These are phyloP conservation scores for Acmispon strigosus DNA, from an alignment of 306 rosid species.

Conservation along the genomic window DNA sequence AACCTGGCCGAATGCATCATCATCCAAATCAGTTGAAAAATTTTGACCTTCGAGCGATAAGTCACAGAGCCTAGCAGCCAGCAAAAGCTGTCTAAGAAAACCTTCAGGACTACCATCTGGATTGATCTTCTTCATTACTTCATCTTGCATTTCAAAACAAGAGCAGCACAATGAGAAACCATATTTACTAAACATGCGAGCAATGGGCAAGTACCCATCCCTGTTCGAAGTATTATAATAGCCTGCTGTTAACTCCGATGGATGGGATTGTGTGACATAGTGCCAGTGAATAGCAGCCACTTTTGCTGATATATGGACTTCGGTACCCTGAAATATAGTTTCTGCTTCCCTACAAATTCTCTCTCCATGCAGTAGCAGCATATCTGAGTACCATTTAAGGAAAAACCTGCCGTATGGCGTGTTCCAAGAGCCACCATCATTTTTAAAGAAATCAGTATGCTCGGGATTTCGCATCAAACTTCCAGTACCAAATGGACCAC, in stretches of 20 bases:
- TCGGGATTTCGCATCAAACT: constrained; percentile 35
- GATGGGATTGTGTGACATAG: constrained; percentile 57
- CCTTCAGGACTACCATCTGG: constrained; percentile 75
- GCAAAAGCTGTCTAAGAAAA: constrained; percentile 68
- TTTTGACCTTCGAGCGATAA: constrained; percentile 77
- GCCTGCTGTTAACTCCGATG: constrained; percentile 85
- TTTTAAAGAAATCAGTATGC: constrained; percentile 47
- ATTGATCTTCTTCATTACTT: constrained; percentile 36
- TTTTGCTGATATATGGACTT: constrained; percentile 57
- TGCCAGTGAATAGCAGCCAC: constrained; percentile 76
- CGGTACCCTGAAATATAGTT: constrained; percentile 67
- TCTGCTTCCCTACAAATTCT: constrained; percentile 77
- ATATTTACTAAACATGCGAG: constrained; percentile 65
- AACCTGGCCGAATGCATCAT: constrained; percentile 50
- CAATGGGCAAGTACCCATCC: constrained; percentile 75
- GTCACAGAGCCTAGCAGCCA: constrained; percentile 72
- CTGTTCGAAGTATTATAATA: constrained; percentile 60
- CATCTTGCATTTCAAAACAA: constrained; percentile 72
- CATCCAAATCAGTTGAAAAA: constrained; percentile 45
- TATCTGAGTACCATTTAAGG: constrained; percentile 81
- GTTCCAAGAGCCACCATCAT: constrained; percentile 56
- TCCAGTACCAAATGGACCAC: constrained; percentile 58
- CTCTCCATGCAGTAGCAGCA: constrained; percentile 82
- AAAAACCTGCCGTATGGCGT: constrained; percentile 63
- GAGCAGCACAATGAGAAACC: constrained; percentile 76